A percentile compares a stretch with the other conserved stretches of the same genome.
These are phyloP conservation scores for Trichosanthes truncata DNA, from an alignment of 306 rosid genomes.

Conservation along the genomic window DNA sequence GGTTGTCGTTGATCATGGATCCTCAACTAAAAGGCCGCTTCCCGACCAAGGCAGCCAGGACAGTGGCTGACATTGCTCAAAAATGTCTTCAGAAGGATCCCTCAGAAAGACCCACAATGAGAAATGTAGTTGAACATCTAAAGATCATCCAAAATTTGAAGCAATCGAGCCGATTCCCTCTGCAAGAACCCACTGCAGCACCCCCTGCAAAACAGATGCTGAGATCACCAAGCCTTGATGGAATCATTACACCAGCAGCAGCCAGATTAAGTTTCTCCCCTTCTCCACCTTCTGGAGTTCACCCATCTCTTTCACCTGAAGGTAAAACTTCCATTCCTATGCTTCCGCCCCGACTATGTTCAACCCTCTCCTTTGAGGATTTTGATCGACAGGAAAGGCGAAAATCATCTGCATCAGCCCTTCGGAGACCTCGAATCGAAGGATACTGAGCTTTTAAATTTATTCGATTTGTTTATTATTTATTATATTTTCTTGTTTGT, in stretches of 20 bases:
- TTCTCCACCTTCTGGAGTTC: slow-evolving; percentile 54
- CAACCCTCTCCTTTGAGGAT: slow-evolving; percentile 62
- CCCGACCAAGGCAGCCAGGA: slow-evolving; percentile 81
- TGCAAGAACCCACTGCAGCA: slow-evolving; percentile 66
- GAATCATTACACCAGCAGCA: slow-evolving; percentile 49
- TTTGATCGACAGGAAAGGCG: slow-evolving; percentile 68
- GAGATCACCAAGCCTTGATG: slow-evolving; percentile 88
- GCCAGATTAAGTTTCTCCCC: slow-evolving; percentile 69
- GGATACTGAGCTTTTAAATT: slow-evolving; percentile 59
- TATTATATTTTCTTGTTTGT: neutral
- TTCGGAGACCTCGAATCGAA: slow-evolving; percentile 71
- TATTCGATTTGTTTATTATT: slow-evolving; percentile 19
- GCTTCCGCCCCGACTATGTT: slow-evolving; percentile 55
- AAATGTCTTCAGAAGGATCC: slow-evolving; percentile 94
- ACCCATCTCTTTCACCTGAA: slow-evolving; percentile 52
- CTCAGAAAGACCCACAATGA: slow-evolving; percentile 92
- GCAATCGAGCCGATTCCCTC: slow-evolving; percentile 72
- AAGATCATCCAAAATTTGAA: slow-evolving; percentile 71
- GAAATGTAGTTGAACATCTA: slow-evolving; percentile 70
- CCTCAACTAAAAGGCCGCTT: slow-evolving; percentile 85
- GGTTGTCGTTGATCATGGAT: slow-evolving; percentile 86
- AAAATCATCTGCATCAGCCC: slow-evolving; percentile 59
- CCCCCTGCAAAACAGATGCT: slow-evolving; percentile 54
- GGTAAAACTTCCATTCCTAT: slow-evolving; percentile 32
- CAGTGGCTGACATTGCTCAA: slow-evolving; percentile 80